Conservation (phyloP, 352 stramenopile species). For the Phytophthora capsici region DNA sequence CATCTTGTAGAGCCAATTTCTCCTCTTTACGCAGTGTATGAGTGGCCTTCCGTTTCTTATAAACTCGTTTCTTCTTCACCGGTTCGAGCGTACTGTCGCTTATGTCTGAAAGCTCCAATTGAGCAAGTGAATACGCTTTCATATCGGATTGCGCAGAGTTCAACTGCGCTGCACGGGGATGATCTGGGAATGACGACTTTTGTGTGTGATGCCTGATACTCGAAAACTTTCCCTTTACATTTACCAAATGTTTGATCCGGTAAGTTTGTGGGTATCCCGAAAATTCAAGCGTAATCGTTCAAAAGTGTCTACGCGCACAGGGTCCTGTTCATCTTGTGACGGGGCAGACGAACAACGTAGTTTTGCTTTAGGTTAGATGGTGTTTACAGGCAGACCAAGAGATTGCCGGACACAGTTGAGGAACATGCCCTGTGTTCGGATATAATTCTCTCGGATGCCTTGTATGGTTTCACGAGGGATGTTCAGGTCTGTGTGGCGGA, state of each 20-base stretch:
- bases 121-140: not conserved
- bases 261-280: conserved; percentile 1
- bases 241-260: not conserved
- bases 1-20: conserved; percentile 22
- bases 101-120: not conserved
- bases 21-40: conserved; percentile 35
- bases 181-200: conserved; percentile 17
- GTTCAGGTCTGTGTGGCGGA: conserved; percentile 32
- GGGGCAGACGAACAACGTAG: too few species aligned
- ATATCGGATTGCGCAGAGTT: conserved; percentile 6
- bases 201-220: not conserved
- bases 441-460: conserved; percentile 27
- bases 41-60: conserved; percentile 33
- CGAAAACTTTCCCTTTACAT: conserved; percentile 3
- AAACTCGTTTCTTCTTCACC: conserved; percentile 25
- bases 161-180: not conserved
- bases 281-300: conserved; percentile 6
- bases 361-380: not conserved
- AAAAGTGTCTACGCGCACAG: conserved; percentile 1
- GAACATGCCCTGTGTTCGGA: conserved; percentile 29
- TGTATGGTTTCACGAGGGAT: conserved; percentile 20
- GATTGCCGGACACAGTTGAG: conserved; percentile 36
- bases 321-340: not conserved
- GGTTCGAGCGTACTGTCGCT: not conserved
- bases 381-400: conserved; percentile 20